Evolutionary conservation across 257 asterid species (phyloP).

Genomic region (Hygrophila difformis): DNA sequence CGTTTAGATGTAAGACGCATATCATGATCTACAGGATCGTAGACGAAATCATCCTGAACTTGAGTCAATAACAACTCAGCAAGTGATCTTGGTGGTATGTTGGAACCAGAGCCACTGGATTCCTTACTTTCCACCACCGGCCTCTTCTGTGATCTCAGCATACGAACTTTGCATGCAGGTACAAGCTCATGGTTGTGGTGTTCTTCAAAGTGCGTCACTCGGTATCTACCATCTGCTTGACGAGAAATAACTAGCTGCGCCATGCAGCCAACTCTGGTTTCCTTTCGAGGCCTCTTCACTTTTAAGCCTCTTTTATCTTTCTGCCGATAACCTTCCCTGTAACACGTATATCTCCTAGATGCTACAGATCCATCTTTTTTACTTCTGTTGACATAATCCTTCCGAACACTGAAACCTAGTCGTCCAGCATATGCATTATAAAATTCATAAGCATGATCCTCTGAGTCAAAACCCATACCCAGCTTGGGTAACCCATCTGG

Average conservation of each 20-base stretch:
- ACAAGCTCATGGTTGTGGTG: constrained; percentile 54
- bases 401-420: constrained; percentile 43
- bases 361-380: constrained; percentile 44
- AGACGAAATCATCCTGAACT: constrained; percentile 16
- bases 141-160: constrained; percentile 47
- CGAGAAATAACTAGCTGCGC: constrained; percentile 57
- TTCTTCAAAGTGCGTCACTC: constrained; percentile 57
- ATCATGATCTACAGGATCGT: constrained; percentile 35
- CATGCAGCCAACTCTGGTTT: constrained; percentile 57
- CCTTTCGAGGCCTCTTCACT: constrained; percentile 48
- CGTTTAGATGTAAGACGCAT: constrained; percentile 36
- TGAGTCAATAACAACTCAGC: constrained; percentile 29
- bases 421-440: constrained; percentile 50
- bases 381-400: constrained; percentile 55
- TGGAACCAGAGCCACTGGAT: constrained; percentile 23
- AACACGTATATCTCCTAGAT: constrained; percentile 55
- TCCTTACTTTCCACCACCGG: constrained; percentile 19
- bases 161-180: constrained; percentile 36
- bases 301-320: constrained; percentile 43
- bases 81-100: constrained; percentile 28
- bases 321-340: constrained; percentile 47
- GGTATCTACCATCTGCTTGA: constrained; percentile 49
- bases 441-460: constrained; percentile 47
- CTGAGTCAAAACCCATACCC: constrained; percentile 58
- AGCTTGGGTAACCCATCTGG: constrained; percentile 49